Evolutionary conservation across 371 early-diverging fungal species (phyloP).

Genomic region (Apophysomyces variabilis): DNA sequence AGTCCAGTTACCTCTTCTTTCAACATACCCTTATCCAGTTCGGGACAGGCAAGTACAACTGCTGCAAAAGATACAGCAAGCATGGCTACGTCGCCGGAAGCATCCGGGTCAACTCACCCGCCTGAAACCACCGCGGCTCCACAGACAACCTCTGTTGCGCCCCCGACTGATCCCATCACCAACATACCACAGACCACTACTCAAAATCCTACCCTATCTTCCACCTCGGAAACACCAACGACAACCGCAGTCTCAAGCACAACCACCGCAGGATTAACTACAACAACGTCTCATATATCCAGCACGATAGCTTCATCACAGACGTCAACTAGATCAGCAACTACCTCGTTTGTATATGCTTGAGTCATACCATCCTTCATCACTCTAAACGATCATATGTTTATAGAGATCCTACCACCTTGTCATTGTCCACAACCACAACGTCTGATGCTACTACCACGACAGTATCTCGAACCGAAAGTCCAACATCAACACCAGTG

Average conservation of each 20-base stretch:
- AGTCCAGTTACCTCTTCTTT: background rate
- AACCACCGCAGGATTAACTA: background rate
- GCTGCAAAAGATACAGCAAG: background rate
- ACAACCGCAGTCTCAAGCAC: constrained; percentile 9
- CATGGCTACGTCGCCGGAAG: background rate
- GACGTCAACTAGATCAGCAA: constrained; percentile 5
- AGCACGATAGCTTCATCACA: background rate
- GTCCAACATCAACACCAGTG: constrained; percentile 6
- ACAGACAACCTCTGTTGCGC: background rate
- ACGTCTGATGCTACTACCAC: constrained; percentile 1
- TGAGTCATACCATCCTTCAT: background rate
- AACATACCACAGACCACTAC: background rate
- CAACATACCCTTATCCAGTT: background rate
- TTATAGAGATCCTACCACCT: background rate
- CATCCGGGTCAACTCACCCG: background rate
- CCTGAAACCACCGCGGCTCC: background rate
- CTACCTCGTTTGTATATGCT: background rate
- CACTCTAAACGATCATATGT: background rate
- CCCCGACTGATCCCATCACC: background rate
- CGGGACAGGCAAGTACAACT: background rate
- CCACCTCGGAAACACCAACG: constrained; percentile 4
- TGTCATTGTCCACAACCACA: background rate
- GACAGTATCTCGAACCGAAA: constrained; percentile 5
- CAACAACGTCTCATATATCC: background rate
- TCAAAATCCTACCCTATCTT: constrained; percentile 12